A percentile compares a stretch with the other conserved stretches of the same genome.
phyloP scores from a whole-genome alignment of 129 eudicot genomes.

The Escallonia herrerae region DNA sequence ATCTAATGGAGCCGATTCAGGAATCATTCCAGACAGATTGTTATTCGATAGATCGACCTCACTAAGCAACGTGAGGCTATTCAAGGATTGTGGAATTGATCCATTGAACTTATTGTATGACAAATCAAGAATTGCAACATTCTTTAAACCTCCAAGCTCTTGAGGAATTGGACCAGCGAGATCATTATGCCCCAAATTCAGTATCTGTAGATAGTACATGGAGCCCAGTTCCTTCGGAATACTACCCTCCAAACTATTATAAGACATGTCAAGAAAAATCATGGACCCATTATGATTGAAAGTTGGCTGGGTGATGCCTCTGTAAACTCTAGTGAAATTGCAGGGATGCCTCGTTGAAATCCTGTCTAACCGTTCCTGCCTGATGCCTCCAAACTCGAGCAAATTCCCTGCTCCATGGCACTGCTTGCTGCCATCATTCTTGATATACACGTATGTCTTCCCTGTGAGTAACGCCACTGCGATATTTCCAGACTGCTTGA shows the following conservation, averaged over 20 bases:
- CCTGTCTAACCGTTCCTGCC: conserved; percentile 58
- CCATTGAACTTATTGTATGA: conserved; percentile 75
- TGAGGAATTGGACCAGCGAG: conserved; percentile 84
- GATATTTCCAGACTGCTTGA: conserved; percentile 80
- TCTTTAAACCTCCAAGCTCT: conserved; percentile 66
- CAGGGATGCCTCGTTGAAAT: conserved; percentile 73
- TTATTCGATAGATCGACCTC: conserved; percentile 81
- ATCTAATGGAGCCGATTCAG: conserved; percentile 76
- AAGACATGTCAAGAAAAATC: conserved; percentile 84
- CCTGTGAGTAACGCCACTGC: conserved; percentile 62
- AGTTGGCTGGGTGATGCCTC: conserved; percentile 68
- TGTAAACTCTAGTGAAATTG: conserved; percentile 62
- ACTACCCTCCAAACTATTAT: conserved; percentile 67
- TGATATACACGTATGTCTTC: conserved; percentile 67
- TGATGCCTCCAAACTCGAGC: conserved; percentile 84
- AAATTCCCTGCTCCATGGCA: conserved; percentile 96
- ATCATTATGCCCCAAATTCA: conserved; percentile 77
- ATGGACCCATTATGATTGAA: conserved; percentile 92
- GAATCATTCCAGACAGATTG: conserved; percentile 65
- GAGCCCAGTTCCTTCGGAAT: conserved; percentile 90
- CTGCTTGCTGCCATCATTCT: conserved; percentile 73
- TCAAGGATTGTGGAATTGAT: conserved; percentile 61
- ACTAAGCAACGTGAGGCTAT: conserved; percentile 54
- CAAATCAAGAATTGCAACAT: conserved; percentile 70
- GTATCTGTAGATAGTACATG: conserved; percentile 64